phyloP scores from a whole-genome alignment of 805 yeast genomes.

The Candida boleticola region DNA sequence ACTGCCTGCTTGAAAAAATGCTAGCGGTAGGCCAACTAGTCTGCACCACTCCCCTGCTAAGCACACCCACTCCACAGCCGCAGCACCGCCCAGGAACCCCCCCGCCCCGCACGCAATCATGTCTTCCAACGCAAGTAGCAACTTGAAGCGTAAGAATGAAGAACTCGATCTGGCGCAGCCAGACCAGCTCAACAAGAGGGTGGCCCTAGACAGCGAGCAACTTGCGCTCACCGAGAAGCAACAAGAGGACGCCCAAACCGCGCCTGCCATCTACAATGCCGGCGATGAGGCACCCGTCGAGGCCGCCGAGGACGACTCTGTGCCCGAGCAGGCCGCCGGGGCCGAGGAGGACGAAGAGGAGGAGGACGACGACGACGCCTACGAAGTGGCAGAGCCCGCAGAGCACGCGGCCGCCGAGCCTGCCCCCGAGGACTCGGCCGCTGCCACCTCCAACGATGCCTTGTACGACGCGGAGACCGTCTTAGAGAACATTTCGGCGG shows the following conservation, averaged over 20 bases:
- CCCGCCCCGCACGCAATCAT: background rate
- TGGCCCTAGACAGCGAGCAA: constrained; percentile 66
- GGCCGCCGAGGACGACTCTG: background rate
- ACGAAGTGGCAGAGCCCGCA: constrained; percentile 2
- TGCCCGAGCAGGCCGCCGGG: background rate
- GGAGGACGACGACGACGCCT: constrained; percentile 3
- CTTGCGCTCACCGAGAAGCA: constrained; percentile 41
- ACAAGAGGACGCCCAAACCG: constrained; percentile 42
- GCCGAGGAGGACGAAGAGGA: constrained; percentile 3
- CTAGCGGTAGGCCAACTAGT: no score
- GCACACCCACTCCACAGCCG: no score
- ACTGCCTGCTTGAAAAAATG: no score
- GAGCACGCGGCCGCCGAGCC: background rate
- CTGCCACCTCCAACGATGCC: background rate
- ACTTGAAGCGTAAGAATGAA: constrained; percentile 69
- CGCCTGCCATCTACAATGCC: constrained; percentile 27
- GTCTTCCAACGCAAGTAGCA: constrained; percentile 19
- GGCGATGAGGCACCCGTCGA: constrained; percentile 9
- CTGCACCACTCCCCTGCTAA: no score
- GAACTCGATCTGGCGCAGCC: constrained; percentile 43
- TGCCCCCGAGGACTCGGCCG: background rate
- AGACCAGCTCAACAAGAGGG: constrained; percentile 59
- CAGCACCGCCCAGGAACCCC: no score
- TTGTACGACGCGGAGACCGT: constrained; percentile 3
- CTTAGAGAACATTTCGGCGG: background rate